Evolutionary conservation across 345 rosid species (phyloP).

Genomic region (Linum lewisii): DNA sequence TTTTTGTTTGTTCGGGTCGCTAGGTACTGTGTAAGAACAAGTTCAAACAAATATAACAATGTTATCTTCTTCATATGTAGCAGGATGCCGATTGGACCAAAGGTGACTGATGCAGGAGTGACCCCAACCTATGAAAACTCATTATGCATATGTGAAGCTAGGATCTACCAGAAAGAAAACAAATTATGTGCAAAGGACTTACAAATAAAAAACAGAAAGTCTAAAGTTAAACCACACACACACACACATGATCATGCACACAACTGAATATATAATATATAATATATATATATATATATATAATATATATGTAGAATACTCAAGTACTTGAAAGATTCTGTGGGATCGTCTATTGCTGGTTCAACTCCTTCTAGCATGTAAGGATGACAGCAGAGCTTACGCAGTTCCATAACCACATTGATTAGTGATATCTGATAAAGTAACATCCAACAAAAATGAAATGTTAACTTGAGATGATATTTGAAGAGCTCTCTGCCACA

Average conservation of each 20-base stretch:
- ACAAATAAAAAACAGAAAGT: neutral
- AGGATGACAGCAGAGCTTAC: slow-evolving; percentile 99
- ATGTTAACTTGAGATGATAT: slow-evolving; percentile 13
- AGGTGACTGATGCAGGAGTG: no score
- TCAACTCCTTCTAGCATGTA: slow-evolving; percentile 96
- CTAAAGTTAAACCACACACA: neutral
- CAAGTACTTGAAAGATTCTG: slow-evolving; percentile 69
- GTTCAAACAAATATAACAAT: no score
- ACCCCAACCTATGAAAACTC: neutral
- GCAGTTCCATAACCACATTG: slow-evolving; percentile 97
- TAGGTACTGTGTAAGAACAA: no score
- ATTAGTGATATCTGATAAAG: slow-evolving; percentile 75
- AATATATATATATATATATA: no score
- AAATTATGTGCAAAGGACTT: no score
- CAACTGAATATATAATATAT: neutral
- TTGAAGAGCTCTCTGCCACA: slow-evolving; percentile 12
- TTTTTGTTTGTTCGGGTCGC: no score
- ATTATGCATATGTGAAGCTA: neutral
- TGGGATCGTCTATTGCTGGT: slow-evolving; percentile 52
- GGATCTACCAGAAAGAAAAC: neutral
- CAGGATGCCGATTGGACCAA: no score
- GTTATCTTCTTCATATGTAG: no score
- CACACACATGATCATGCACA: neutral
- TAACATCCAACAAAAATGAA: slow-evolving; percentile 15
- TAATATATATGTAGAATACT: neutral